Percentiles rank a stretch among this genome's conserved stretches.
phyloP scores from a whole-genome alignment of 2,329 filamentous ascomycete genomes.

The Aspergillus oerlinghausenensis region DNA sequence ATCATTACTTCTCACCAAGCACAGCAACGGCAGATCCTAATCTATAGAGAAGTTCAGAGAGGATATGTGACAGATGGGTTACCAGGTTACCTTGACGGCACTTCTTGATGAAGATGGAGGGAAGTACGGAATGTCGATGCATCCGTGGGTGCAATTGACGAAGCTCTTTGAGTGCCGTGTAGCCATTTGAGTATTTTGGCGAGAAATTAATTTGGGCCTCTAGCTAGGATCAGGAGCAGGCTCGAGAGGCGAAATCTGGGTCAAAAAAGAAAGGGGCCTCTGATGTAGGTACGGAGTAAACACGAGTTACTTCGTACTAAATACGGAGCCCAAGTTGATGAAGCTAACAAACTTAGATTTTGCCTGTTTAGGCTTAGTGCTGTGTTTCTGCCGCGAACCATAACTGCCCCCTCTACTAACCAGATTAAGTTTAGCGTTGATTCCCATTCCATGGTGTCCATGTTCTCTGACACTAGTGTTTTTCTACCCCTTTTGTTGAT shows the following conservation, averaged over 20 bases:
- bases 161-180: background rate
- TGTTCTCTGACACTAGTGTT: background rate
- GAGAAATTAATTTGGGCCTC: too few species aligned
- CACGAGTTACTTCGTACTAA: background rate
- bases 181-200: background rate
- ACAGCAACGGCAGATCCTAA: background rate
- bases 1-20: background rate
- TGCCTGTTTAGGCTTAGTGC: slow-evolving; percentile 4
- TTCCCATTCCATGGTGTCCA: slow-evolving; percentile 6
- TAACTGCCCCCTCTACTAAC: background rate
- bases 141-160: background rate
- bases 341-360: background rate
- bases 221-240: too few species aligned
- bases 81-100: background rate
- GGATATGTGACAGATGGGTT: background rate
- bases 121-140: background rate
- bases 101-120: background rate
- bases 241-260: too few species aligned
- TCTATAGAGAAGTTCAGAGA: background rate
- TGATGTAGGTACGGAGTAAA: too few species aligned
- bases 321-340: too few species aligned
- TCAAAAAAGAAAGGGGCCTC: too few species aligned
- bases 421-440: background rate
- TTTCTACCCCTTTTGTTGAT: background rate
- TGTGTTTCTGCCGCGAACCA: slow-evolving; percentile 6